These are phyloP conservation scores for Brassica nigra DNA, from an alignment of 345 rosid genomes.

Conservation along the genomic window DNA sequence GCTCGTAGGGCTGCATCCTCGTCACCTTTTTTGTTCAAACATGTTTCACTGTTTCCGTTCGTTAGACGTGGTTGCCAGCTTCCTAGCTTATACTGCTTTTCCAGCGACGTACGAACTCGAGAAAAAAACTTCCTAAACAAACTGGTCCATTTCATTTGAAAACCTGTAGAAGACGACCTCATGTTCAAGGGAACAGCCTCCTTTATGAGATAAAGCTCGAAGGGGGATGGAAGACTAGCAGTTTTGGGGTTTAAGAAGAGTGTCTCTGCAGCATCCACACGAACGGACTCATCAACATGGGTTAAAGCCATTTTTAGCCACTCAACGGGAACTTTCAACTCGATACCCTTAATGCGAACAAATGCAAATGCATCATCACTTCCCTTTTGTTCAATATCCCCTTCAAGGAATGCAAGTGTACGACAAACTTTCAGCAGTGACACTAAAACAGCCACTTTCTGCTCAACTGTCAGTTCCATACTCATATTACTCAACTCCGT, in stretches of 20 bases:
- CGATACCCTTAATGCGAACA: constrained; percentile 70
- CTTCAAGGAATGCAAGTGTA: constrained; percentile 84
- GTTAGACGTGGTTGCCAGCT: constrained; percentile 59
- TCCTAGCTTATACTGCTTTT: constrained; percentile 82
- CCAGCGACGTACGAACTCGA: constrained; percentile 88
- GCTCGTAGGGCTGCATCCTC: constrained; percentile 53
- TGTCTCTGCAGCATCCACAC: constrained; percentile 94
- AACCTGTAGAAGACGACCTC: constrained; percentile 90
- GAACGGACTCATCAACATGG: constrained; percentile 87
- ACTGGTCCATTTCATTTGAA: constrained; percentile 99
- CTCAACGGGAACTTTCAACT: constrained; percentile 64
- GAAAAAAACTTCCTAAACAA: constrained; percentile 85
- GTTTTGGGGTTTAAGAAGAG: constrained; percentile 92
- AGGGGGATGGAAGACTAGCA: constrained; percentile 78
- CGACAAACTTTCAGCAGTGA: constrained; percentile 92
- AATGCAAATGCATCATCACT: constrained; percentile 48
- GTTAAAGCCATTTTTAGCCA: constrained; percentile 90
- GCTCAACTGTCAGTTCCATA: constrained; percentile 62
- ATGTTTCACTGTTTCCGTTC: constrained; percentile 25
- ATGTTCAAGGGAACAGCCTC: constrained; percentile 90
- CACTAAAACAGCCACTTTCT: constrained; percentile 74
- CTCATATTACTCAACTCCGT: constrained; percentile 42
- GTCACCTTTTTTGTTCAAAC: constrained; percentile 37
- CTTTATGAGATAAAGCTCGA: constrained; percentile 78
- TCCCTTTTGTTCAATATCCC: constrained; percentile 69